phyloP scores from a whole-genome alignment of 1,139 yeast genomes.

The Debaryomyces robertsiae region DNA sequence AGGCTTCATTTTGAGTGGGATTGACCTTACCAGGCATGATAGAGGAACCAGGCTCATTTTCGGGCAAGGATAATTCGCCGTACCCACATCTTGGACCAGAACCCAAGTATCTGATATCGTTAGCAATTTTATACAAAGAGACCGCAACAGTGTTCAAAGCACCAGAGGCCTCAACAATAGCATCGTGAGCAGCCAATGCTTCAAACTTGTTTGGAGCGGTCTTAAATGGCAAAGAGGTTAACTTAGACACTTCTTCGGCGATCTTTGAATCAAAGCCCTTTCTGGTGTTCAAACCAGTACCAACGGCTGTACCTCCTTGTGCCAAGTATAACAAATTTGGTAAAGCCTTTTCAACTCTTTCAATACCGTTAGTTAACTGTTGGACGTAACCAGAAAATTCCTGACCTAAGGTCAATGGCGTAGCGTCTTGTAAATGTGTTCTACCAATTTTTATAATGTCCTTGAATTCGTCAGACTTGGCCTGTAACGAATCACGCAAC shows the following conservation, averaged over 20 bases:
- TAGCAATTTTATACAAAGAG: constrained; percentile 92
- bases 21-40: constrained; percentile 99
- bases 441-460: constrained; percentile 96
- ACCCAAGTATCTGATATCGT: constrained; percentile 96
- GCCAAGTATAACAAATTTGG: constrained; percentile 82
- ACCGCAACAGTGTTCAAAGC: constrained; percentile 94
- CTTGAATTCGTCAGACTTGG: constrained; percentile 78
- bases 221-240: constrained; percentile 84
- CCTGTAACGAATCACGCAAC: constrained; percentile 75
- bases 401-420: constrained; percentile 96
- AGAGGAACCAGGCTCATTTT: constrained; percentile 98
- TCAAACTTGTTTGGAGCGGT: constrained; percentile 99
- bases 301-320: constrained; percentile 99
- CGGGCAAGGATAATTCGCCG: constrained; percentile 93
- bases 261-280: constrained; percentile 85
- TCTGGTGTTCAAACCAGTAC: constrained; percentile 94
- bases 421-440: constrained; percentile 98
- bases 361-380: constrained; percentile 88
- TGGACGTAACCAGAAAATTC: constrained; percentile 97
- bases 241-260: constrained; percentile 74
- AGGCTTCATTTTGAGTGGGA: constrained; percentile 98
- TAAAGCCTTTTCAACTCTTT: constrained; percentile 74
- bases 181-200: constrained; percentile 98
- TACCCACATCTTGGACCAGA: constrained; percentile 99
- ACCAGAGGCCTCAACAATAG: constrained; percentile 95